phyloP scores from a whole-genome alignment of 2,329 filamentous ascomycete genomes.

The Diaporthe caulivora region DNA sequence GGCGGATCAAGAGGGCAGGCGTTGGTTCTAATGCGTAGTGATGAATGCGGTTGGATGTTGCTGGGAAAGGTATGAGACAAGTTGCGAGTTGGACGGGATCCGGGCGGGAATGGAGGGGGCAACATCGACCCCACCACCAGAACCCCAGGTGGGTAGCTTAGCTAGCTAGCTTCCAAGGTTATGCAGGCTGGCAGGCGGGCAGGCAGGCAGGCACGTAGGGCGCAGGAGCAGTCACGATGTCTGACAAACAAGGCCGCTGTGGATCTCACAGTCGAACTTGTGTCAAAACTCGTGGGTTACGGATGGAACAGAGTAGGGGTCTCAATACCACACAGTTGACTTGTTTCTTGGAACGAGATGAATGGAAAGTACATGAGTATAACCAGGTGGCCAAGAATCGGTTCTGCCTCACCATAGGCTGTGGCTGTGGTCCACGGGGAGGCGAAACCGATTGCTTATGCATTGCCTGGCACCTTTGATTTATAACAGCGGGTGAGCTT shows the following conservation, averaged over 20 bases:
- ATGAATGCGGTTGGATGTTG: background rate
- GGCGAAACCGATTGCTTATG: slow-evolving; percentile 12
- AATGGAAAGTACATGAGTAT: background rate
- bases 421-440: background rate
- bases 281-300: background rate
- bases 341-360: background rate
- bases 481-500: slow-evolving; percentile 10
- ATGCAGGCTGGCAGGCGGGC: too few species aligned
- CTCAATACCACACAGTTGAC: background rate
- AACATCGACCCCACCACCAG: slow-evolving; percentile 38
- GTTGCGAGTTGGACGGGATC: slow-evolving; percentile 23
- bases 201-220: background rate
- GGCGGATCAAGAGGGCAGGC: slow-evolving; percentile 1
- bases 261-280: background rate
- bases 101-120: slow-evolving; percentile 16
- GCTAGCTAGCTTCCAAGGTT: slow-evolving; percentile 5
- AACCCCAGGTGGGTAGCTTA: background rate
- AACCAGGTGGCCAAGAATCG: background rate
- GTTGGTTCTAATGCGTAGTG: slow-evolving; percentile 16
- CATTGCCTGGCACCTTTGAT: slow-evolving; percentile 15
- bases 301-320: background rate
- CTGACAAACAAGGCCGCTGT: background rate
- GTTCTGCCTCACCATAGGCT: background rate
- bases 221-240: background rate
- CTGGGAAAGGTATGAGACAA: slow-evolving; percentile 14